phyloP scores from a whole-genome alignment of 441 rosid species.

The Brassica hybrid region DNA sequence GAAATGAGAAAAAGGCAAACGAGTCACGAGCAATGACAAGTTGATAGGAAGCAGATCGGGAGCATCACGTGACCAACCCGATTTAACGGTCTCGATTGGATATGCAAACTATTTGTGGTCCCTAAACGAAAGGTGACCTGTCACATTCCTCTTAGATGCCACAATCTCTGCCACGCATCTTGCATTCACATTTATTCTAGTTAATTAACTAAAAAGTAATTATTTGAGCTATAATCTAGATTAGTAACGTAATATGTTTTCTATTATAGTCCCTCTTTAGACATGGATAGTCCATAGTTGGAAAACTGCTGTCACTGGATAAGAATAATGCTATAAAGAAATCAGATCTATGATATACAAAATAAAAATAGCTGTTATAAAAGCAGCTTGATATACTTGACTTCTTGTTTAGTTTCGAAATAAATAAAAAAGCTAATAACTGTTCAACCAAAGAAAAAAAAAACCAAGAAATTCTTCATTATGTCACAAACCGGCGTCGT shows the following conservation, averaged over 20 bases:
- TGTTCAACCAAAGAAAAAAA: too few relatives aligned
- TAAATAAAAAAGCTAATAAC: too few relatives aligned
- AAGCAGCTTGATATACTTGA: too few relatives aligned
- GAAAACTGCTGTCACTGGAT: constrained; percentile 27
- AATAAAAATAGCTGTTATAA: too few relatives aligned
- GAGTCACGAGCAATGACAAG: constrained; percentile 40
- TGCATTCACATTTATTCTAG: constrained; percentile 7
- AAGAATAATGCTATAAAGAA: neutral
- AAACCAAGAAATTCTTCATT: too few relatives aligned
- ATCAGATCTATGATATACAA: too few relatives aligned
- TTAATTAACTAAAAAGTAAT: neutral
- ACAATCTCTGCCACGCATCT: constrained; percentile 46
- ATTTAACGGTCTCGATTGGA: constrained; percentile 56
- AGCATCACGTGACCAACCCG: constrained; percentile 65
- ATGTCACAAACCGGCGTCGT: too few relatives aligned
- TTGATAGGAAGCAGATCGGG: constrained; percentile 61
- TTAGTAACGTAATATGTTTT: constrained; percentile 11
- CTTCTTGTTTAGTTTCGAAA: too few relatives aligned
- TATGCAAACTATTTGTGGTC: constrained; percentile 29
- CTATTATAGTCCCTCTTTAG: neutral
- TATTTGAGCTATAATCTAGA: neutral
- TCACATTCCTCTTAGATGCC: constrained; percentile 39
- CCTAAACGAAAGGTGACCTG: constrained; percentile 37
- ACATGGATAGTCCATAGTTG: constrained; percentile 37
- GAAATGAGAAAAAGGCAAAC: neutral